phyloP scores from a whole-genome alignment of 1,284 basidiomycete genomes.

The Vanrija sp. region DNA sequence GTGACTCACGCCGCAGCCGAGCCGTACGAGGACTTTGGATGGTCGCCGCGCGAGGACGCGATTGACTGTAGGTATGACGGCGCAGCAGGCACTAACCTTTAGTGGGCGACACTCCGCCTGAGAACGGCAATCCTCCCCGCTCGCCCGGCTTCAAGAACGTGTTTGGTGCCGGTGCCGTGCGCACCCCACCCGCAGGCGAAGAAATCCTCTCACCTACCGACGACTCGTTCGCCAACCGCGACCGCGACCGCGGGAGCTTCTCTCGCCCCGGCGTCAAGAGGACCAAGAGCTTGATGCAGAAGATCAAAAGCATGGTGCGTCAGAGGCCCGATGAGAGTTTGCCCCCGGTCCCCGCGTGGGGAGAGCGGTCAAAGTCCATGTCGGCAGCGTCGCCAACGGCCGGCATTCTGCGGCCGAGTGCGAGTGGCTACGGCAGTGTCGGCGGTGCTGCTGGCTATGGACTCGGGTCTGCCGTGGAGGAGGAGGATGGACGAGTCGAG shows the following conservation, averaged over 20 bases:
- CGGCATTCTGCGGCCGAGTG: neutral
- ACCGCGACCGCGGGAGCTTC: neutral
- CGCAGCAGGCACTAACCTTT: too few relatives aligned
- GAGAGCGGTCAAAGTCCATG: constrained; percentile 21
- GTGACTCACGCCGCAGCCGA: constrained; percentile 38
- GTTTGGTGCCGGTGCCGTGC: constrained; percentile 16
- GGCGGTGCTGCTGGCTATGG: constrained; percentile 1
- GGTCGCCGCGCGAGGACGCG: constrained; percentile 36
- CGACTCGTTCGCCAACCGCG: neutral
- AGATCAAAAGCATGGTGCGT: constrained; percentile 51
- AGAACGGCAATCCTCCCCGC: constrained; percentile 19
- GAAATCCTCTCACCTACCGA: neutral
- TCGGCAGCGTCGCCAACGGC: constrained; percentile 7
- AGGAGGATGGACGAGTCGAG: constrained; percentile 1
- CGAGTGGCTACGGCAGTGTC: neutral
- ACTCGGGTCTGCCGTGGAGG: constrained; percentile 8
- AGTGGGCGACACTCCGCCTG: neutral
- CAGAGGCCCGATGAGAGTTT: constrained; percentile 9
- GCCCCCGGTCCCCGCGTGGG: constrained; percentile 3
- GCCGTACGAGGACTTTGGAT: constrained; percentile 49
- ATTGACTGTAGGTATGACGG: constrained; percentile 26
- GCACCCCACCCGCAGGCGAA: constrained; percentile 9
- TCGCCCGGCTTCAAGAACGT: constrained; percentile 31
- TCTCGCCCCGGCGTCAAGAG: constrained; percentile 35
- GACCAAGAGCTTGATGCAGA: constrained; percentile 51